phyloP scores from a whole-genome alignment of 768 basidiomycete species.

The Porphyrellus cyaneotinctus region DNA sequence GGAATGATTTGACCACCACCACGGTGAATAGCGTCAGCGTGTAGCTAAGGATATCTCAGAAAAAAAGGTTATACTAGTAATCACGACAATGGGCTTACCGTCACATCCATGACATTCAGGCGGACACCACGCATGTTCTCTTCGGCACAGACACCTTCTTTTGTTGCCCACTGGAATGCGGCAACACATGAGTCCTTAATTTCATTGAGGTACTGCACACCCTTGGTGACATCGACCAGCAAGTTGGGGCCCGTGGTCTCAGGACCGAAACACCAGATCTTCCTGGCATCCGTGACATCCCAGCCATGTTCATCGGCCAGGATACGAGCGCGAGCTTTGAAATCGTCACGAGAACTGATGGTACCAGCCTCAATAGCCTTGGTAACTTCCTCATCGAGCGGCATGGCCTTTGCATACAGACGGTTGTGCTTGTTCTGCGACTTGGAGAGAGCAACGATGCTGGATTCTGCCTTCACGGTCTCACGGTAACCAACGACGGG shows the following conservation, averaged over 20 bases:
- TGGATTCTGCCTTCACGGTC: slow-evolving; percentile 94
- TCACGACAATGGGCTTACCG: slow-evolving; percentile 46
- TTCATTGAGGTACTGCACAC: slow-evolving; percentile 98
- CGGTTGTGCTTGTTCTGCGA: slow-evolving; percentile 99
- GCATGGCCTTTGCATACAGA: slow-evolving; percentile 89
- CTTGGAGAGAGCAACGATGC: slow-evolving; percentile 94
- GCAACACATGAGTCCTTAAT: slow-evolving; percentile 99
- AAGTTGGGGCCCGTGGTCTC: slow-evolving; percentile 97
- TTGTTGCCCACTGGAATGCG: slow-evolving; percentile 99
- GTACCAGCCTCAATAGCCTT: slow-evolving; percentile 87
- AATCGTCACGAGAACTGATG: slow-evolving; percentile 91
- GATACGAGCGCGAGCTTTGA: slow-evolving; percentile 91
- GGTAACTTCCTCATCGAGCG: slow-evolving; percentile 91
- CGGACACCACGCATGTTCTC: slow-evolving; percentile 99
- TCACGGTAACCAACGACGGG: slow-evolving; percentile 97
- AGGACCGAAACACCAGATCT: slow-evolving; percentile 99
- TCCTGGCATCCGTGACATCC: slow-evolving; percentile 99
- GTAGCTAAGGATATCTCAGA: slow-evolving; percentile 51
- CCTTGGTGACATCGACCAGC: slow-evolving; percentile 97
- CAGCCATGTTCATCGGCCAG: slow-evolving; percentile 96
- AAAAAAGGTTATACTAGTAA: neutral
- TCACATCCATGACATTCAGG: slow-evolving; percentile 93
- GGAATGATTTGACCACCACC: slow-evolving; percentile 99
- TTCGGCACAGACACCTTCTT: slow-evolving; percentile 94
- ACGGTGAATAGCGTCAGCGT: slow-evolving; percentile 98